A percentile compares a stretch with the other conserved stretches of the same genome.
Conservation (phyloP, 129 eudicot species). For the Flaveria brownii region DNA sequence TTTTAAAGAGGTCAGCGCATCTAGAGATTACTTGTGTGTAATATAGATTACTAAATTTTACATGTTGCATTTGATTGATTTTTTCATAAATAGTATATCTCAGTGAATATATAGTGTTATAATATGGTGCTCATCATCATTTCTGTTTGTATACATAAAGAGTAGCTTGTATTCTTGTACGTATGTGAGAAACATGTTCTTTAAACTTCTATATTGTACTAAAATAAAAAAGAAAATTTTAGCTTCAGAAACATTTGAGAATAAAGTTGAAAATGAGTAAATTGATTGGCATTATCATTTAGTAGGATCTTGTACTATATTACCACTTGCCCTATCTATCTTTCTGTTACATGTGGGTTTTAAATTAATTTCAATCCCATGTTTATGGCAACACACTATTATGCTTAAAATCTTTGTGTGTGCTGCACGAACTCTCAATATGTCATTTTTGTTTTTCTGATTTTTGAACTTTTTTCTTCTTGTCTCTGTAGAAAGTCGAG, state of each 20-base stretch:
- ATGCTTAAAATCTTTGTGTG: constrained; percentile 6
- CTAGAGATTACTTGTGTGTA: neutral
- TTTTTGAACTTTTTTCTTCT: constrained; percentile 7
- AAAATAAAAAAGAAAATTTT: neutral
- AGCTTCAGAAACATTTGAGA: neutral
- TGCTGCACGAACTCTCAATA: neutral
- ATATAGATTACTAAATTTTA: neutral
- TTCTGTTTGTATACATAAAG: neutral
- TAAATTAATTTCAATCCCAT: neutral
- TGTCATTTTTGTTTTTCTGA: neutral
- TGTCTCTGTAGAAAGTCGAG: constrained; percentile 68
- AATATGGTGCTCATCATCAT: neutral
- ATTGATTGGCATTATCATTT: neutral
- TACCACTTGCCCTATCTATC: neutral
- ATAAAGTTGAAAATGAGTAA: neutral
- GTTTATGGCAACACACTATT: neutral
- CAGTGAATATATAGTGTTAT: neutral
- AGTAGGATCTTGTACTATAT: neutral
- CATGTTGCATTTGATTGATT: neutral
- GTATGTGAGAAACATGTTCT: neutral
- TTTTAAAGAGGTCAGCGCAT: neutral
- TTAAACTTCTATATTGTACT: neutral
- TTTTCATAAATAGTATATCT: neutral
- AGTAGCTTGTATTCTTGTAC: constrained; percentile 8
- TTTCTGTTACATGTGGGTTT: neutral